A percentile compares a stretch with the other conserved stretches of the same genome.
Conservation (phyloP, 2,329 filamentous ascomycete genomes). For the Diatrype stigma region DNA sequence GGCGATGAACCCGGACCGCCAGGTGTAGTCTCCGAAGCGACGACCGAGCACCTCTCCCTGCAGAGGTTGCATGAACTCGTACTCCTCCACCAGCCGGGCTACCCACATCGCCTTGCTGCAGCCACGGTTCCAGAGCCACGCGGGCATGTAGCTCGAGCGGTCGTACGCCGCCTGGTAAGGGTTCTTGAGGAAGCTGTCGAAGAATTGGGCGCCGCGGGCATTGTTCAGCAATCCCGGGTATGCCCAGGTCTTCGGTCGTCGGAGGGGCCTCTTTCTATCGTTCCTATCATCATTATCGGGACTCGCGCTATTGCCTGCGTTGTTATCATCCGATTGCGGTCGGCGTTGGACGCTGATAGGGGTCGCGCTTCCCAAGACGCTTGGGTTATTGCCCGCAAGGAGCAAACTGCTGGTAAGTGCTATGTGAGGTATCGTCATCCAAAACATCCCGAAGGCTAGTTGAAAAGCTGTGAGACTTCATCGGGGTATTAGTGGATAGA, state of each 20-base stretch:
- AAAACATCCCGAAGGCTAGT: conserved; percentile 8
- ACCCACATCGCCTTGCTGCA: conserved; percentile 7
- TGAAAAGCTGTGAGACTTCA: conserved; percentile 8
- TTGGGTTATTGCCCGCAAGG: conserved; percentile 9
- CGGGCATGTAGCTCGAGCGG: conserved; percentile 3
- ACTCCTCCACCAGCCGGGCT: conserved; percentile 3
- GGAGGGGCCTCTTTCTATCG: too few relatives aligned
- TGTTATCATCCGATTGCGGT: background rate
- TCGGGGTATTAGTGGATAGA: background rate
- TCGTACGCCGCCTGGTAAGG: conserved; percentile 3
- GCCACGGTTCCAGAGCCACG: conserved; percentile 10
- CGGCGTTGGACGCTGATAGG: background rate
- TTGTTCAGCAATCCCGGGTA: too few relatives aligned
- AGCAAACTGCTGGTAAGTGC: conserved; percentile 9
- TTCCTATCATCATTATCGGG: too few relatives aligned
- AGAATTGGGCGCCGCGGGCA: too few relatives aligned
- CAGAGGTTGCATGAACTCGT: conserved; percentile 2
- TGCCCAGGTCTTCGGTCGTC: too few relatives aligned
- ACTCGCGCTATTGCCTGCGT: background rate
- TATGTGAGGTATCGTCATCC: conserved; percentile 10
- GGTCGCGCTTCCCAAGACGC: conserved; percentile 6
- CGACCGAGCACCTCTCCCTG: conserved; percentile 4
- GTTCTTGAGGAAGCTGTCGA: background rate
- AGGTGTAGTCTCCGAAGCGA: conserved; percentile 2
- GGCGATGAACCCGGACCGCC: conserved; percentile 1